Evolutionary conservation across 2,329 filamentous ascomycete species (phyloP), one percentile per base, ranked within the genome.

Genomic region (Trichoderma endophyticum): DNA sequence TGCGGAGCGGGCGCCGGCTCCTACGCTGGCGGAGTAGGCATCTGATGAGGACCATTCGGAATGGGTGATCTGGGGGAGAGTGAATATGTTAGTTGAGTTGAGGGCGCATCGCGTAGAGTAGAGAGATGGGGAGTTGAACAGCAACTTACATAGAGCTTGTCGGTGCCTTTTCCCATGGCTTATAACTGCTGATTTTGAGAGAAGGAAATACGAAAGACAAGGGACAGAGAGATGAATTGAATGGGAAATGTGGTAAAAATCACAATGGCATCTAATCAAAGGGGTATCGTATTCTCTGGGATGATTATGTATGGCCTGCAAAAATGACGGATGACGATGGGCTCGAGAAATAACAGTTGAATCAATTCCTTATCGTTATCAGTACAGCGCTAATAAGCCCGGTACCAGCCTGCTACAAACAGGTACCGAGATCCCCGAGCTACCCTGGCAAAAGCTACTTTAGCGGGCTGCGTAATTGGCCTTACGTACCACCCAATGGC

Each of bases 41-140:
- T 98, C 95, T 62, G 92, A 90, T 6, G 94, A 97, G 8, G 94
- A 91, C 96, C 96, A 99, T 86, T 99, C 96, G 54, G 93, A 97
- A 84, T 99, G 97, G 70, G 96, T 99, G 79, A 99, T 99, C 81
- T 84, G 70, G 28, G 15, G 18, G 48, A 68, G 32, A 9, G 6
- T 9, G 28, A 3, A 18, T 5, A 32, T 2, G 34, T 59, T 3
- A 67, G 51, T 26, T 7, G n/a, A 15, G 62, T 18, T 32, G 63
- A 36, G 14, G 24, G 60, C 8, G 28, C 21, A 59, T 39, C 24
- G 48, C 48, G 26, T 14, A 43, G 15, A 9, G 39, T 0, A 43
- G 36, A 5, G 21, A 30, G 43, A 65, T 57, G 64, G 36, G 72
- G 8, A 36, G 39, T 66, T 71, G 68, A 70, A n/a, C 1, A 3